phyloP scores from a whole-genome alignment of 192 early-diverging fungal genomes.

The Lunasporangiospora selenospora region DNA sequence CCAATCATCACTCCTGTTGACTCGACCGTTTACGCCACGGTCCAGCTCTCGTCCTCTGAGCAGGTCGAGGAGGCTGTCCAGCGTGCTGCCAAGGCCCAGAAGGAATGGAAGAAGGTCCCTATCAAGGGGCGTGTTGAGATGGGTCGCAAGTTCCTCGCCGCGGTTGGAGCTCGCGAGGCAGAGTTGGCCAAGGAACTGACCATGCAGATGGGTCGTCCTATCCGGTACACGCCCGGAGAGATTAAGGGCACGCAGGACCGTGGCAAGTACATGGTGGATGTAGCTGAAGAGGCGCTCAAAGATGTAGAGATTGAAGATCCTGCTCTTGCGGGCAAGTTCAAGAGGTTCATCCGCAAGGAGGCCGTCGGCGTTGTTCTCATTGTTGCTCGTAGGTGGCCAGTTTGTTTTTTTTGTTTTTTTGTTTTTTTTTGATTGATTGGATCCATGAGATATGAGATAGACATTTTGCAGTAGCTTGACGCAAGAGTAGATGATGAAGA shows the following conservation, averaged over 20 bases:
- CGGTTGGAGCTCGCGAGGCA: constrained; percentile 64
- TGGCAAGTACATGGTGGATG: constrained; percentile 69
- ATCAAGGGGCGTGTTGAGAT: constrained; percentile 60
- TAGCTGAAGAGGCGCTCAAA: constrained; percentile 66
- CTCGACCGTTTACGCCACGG: constrained; percentile 31
- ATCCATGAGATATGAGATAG: neutral
- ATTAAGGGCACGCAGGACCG: constrained; percentile 74
- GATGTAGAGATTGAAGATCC: constrained; percentile 61
- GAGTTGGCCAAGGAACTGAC: constrained; percentile 63
- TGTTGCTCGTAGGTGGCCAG: constrained; percentile 57
- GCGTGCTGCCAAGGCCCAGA: constrained; percentile 51
- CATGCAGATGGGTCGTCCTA: constrained; percentile 74
- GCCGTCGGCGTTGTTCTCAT: constrained; percentile 73
- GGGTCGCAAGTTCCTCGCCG: constrained; percentile 56
- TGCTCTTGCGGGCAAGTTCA: constrained; percentile 57
- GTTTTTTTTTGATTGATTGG: neutral
- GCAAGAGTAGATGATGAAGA: too few species aligned
- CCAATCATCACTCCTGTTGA: constrained; percentile 45
- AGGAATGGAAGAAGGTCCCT: constrained; percentile 60
- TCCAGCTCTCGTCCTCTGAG: constrained; percentile 30
- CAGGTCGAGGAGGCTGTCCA: constrained; percentile 53
- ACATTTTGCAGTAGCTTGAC: neutral
- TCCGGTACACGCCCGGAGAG: constrained; percentile 69
- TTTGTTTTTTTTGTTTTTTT: constrained; percentile 4
- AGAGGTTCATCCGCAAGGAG: constrained; percentile 72